These are phyloP conservation scores for Pezicula radicicola DNA, from an alignment of 2,329 filamentous ascomycete species.

Conservation along the genomic window DNA sequence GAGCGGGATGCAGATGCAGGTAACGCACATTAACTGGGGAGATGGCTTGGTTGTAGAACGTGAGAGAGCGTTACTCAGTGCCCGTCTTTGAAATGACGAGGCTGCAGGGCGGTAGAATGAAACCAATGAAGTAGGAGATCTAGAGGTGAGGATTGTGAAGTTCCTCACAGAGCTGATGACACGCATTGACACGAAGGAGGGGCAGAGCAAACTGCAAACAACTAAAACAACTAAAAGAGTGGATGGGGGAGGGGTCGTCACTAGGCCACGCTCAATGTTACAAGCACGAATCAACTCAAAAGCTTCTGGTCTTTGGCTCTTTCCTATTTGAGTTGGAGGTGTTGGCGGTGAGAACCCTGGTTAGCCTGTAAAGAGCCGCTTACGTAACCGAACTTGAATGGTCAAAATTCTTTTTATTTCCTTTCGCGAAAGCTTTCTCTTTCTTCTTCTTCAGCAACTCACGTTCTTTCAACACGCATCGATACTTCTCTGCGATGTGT, in stretches of 20 bases:
- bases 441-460: slow-evolving; percentile 22
- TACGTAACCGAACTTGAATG: not conserved
- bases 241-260: slow-evolving; percentile 1
- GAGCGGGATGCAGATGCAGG: too few relatives aligned
- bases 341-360: slow-evolving; percentile 10
- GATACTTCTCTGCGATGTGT: slow-evolving; percentile 22
- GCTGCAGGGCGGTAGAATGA: slow-evolving; percentile 18
- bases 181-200: slow-evolving; percentile 25
- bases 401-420: not conserved
- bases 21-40: not conserved
- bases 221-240: not conserved
- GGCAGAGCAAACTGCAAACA: slow-evolving; percentile 3
- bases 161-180: slow-evolving; percentile 21
- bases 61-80: slow-evolving; percentile 13
- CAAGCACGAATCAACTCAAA: not conserved
- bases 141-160: slow-evolving; percentile 19
- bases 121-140: not conserved
- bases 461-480: slow-evolving; percentile 25
- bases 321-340: not conserved
- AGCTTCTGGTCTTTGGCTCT: not conserved
- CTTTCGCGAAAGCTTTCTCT: not conserved
- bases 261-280: not conserved
- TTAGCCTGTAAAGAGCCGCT: not conserved
- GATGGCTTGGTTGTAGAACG: slow-evolving; percentile 8
- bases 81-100: slow-evolving; percentile 19